A percentile compares a stretch with the other conserved stretches of the same genome.
These are phyloP conservation scores for Boletus barrowsii DNA, from an alignment of 768 basidiomycete species.

Conservation along the genomic window DNA sequence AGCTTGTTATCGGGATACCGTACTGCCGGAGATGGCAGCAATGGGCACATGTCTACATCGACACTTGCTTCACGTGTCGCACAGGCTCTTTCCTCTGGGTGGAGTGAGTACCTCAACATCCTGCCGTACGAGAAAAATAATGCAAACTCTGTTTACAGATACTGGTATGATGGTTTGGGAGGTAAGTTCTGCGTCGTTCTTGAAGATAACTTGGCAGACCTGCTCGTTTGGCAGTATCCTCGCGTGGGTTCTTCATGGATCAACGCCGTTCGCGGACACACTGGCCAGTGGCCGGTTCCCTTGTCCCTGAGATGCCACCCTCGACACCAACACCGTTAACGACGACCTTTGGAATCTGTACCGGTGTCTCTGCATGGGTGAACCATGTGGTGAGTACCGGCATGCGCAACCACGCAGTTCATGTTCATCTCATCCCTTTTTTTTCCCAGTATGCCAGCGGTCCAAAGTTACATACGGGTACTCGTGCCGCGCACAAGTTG, in stretches of 20 bases:
- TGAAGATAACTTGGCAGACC: not conserved
- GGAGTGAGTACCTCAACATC: slow-evolving; percentile 8
- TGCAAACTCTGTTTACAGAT: not conserved
- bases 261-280: slow-evolving; percentile 32
- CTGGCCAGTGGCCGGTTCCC: slow-evolving; percentile 26
- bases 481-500: not conserved
- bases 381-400: no score
- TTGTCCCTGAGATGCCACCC: not conserved
- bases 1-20: slow-evolving; percentile 57
- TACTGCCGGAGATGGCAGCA: slow-evolving; percentile 34
- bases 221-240: slow-evolving; percentile 7
- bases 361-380: no score
- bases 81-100: slow-evolving; percentile 37
- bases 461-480: no score
- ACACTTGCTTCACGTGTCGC: slow-evolving; percentile 35
- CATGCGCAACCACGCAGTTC: no score
- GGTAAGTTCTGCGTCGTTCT: not conserved
- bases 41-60: slow-evolving; percentile 53
- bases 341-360: not conserved
- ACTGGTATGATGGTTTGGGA: not conserved
- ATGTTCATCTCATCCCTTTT: no score
- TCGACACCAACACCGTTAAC: not conserved
- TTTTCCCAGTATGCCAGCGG: no score
- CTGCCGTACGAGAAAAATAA: not conserved
- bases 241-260: slow-evolving; percentile 38